Base-by-base conservation (phyloP, 148 eudicot genomes). In the Spergularia marina region DNA sequence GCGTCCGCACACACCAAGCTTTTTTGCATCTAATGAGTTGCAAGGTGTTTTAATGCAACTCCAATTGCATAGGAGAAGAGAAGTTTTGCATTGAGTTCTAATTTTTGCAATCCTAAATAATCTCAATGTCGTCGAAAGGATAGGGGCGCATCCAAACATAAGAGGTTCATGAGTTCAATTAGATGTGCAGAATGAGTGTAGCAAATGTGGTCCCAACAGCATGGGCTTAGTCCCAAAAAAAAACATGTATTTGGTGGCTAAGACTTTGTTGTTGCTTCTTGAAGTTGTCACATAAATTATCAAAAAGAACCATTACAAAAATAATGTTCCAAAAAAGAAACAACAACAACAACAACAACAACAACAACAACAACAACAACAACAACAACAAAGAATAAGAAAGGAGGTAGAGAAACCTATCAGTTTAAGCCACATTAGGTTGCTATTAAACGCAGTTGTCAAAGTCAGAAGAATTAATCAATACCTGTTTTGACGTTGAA, bases 401-500 rank as follows among this genome's bases (percentile, higher is more conserved):
- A 14, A 18, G 69, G 15, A 0, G 21, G 17, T 0, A 39, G 30
- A 11, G 18, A 21, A 59, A 63, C 41, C n/a, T 30, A 63, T 30
- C 47, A 36, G 18, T 47, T 47, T 2, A 10, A 6, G 8, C 18
- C 15, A 7, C 39, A 21, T 56, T 23, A 23, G 40, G 34, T 51
- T 6, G 40, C 55, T 49, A 21, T 36, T 52, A 12, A 39, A 51
- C n/a, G 36, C 39, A 21, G 13, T 68, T 51, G 57, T 53, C 21
- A 16, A 72, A 72, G 30, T 15, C 17, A 73, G 16, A 16, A 53
- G 7, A 41, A 70, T 62, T 70, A 25, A 44, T 4, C 21, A 41
- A 73, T 84, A 91, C 98, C 98, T 86, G 88, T 80, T 76, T 64
- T 54, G 89, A 65, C 57, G 72, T 65, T 71, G 70, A 69, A 75